phyloP scores from a whole-genome alignment of 805 yeast genomes.

The Teunomyces panamensis region DNA sequence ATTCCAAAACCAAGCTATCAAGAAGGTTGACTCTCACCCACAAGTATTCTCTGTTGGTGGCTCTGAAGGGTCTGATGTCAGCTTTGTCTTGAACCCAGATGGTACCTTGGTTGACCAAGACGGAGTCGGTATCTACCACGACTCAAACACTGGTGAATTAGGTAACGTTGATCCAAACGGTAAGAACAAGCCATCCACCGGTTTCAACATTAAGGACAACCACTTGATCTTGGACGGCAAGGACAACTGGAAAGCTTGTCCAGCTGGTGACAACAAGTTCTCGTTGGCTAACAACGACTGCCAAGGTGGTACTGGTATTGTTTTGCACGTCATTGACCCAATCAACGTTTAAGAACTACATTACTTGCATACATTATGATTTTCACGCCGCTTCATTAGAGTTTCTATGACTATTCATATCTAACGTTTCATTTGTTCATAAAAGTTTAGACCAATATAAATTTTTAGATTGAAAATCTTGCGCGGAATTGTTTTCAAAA shows the following conservation, averaged over 20 bases:
- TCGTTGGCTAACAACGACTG: slow-evolving; percentile 27
- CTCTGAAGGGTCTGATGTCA: slow-evolving; percentile 22
- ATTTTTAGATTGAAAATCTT: not conserved
- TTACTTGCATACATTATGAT: not conserved
- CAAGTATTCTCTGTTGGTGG: slow-evolving; percentile 37
- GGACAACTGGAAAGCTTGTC: slow-evolving; percentile 38
- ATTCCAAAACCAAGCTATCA: slow-evolving; percentile 24
- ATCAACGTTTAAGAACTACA: slow-evolving; percentile 2
- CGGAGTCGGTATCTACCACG: slow-evolving; percentile 27
- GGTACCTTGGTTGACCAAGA: slow-evolving; percentile 29
- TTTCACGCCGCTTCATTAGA: not conserved
- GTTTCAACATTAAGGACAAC: slow-evolving; percentile 39
- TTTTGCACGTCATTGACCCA: slow-evolving; percentile 17
- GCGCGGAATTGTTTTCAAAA: not conserved
- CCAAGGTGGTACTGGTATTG: slow-evolving; percentile 27
- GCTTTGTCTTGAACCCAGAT: slow-evolving; percentile 23
- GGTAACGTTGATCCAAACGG: slow-evolving; percentile 33
- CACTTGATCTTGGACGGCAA: slow-evolving; percentile 33
- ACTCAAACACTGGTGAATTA: slow-evolving; percentile 29
- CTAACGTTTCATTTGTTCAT: not conserved
- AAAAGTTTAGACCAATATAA: not conserved
- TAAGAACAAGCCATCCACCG: slow-evolving; percentile 29
- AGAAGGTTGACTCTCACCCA: slow-evolving; percentile 27
- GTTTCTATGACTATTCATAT: not conserved
- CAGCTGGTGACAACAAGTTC: slow-evolving; percentile 24